phyloP scores from a whole-genome alignment of 2,329 filamentous ascomycete genomes.

The Cercospora citrullina region DNA sequence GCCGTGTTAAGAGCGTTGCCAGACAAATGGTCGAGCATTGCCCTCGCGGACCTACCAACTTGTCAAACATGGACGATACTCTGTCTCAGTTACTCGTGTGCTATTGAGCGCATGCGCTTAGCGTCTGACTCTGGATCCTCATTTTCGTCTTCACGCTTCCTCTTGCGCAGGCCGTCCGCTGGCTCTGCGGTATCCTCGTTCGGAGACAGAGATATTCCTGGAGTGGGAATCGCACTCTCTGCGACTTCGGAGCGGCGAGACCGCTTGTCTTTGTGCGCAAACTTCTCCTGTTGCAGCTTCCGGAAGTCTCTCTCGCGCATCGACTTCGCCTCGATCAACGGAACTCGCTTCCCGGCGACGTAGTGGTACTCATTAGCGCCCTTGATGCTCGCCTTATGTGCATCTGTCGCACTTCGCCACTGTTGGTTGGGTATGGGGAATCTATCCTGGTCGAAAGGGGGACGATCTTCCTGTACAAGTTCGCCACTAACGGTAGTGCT shows the following conservation, averaged over 20 bases:
- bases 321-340: neutral
- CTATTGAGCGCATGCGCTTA: neutral
- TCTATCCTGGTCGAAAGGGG: neutral
- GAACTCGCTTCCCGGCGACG: neutral
- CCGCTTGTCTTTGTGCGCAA: neutral
- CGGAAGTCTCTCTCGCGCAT: neutral
- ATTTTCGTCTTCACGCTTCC: neutral
- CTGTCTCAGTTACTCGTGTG: neutral
- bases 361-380: neutral
- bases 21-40: neutral
- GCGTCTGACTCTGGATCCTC: neutral
- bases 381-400: no score
- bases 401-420: neutral
- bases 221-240: neutral
- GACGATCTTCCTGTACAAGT: neutral
- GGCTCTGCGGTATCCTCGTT: neutral
- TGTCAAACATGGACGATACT: neutral
- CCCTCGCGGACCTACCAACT: neutral
- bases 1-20: neutral
- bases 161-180: neutral
- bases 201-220: neutral
- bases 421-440: neutral
- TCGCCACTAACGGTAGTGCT: neutral
- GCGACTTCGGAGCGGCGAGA: neutral
- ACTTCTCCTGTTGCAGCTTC: neutral